Base-by-base conservation (phyloP, 2,329 filamentous ascomycete genomes). In the Rhynchosporium agropyri region DNA sequence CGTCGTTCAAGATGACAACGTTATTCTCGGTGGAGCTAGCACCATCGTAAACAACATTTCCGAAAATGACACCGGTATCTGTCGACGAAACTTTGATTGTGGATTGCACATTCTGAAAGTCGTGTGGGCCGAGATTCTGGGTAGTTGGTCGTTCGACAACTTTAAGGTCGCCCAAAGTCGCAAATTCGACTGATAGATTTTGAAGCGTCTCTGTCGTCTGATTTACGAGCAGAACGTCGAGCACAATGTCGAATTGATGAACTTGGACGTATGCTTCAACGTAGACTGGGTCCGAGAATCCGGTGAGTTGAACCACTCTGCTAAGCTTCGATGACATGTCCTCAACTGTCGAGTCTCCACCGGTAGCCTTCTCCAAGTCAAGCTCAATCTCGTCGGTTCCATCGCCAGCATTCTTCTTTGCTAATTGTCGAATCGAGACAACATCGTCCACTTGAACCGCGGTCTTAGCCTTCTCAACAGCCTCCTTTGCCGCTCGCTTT, bases 211-310 rank as follows among this genome's bases (percentile, higher is more conserved):
- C 94, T 13, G 89, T 91, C 0, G 95, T 98, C 78, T 99, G 95
- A 77, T 99, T 99, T 73, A 99, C 95, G 28, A 99, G 83, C 3
- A 99, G 84, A 8, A 99, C 95, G 73, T 99, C 95, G 31, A 99
- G 84, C 15, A 99, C 90, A 72, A 99, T 99, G 74, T 99, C 95
- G 74, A 99, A 99, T 76, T 99, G 95, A 76, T 98, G 93, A 9
- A 99, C 94, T 76, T 96, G 97, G 74, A 99, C 94, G 72, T 99
- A 99, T 4, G 95, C 95, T 78, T 99, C 95, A n/a, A 92, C 95
- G 72, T 99, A 99, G 13, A 99, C 95, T 1, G 95, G 89, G 74
- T 99, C 95, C 0, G 95, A 98, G 83, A 99, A 99, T 65, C 95
- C 95, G 20, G 95, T 99, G 51, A 99, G 85, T 77, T 99, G 95